Base-by-base conservation (phyloP, 2,329 filamentous ascomycete genomes). In the Claviceps arundinis region DNA sequence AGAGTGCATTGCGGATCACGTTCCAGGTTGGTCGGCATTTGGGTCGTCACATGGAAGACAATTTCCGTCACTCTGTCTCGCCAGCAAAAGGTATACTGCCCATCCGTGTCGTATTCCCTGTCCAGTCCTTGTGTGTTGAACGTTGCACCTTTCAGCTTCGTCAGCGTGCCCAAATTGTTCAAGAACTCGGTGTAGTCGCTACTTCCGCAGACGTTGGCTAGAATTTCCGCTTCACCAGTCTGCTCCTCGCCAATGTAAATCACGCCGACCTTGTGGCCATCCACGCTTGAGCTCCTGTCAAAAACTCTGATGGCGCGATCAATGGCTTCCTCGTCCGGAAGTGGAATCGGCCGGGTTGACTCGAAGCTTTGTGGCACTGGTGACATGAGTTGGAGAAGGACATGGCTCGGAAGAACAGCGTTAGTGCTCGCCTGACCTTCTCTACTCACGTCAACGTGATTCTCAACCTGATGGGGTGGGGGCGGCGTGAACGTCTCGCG, bases 81-180 rank as follows among this genome's bases (percentile, higher is more conserved):
- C 90, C 93, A 98, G 61, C 88, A 91, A 63, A 91, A 90, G 0
- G 90, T 89, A 65, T 86, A 89, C 61, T 90, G 80, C 37, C 93
- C 93, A 65, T 98, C 93, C 1, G 76, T 75, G 61, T 91, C 84
- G 58, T 83, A 78, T 55, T 81, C 76, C 34, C 82, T 81, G 65
- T 97, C 90, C 26, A 98, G 72, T 3, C 93, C 93, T 62, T 96
- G 91, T 0, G 90, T 89, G 62, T 98, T 97, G 72, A 95, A 94
- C 22, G 80, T 85, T 9, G 89, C 87, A 22, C 83, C 87, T 60
- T 89, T 84, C 30, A 98, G 74, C 52, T 80, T 83, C 4, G 89
- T 88, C 52, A 94, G 73, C 4, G 85, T 89, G 17, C 93, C 93
- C 16, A 98, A 74, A 3, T 84, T 82, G 54, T 84, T 81, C 24